Conservation (phyloP, 2,329 filamentous ascomycete genomes). For the Westerdykella sp. region DNA sequence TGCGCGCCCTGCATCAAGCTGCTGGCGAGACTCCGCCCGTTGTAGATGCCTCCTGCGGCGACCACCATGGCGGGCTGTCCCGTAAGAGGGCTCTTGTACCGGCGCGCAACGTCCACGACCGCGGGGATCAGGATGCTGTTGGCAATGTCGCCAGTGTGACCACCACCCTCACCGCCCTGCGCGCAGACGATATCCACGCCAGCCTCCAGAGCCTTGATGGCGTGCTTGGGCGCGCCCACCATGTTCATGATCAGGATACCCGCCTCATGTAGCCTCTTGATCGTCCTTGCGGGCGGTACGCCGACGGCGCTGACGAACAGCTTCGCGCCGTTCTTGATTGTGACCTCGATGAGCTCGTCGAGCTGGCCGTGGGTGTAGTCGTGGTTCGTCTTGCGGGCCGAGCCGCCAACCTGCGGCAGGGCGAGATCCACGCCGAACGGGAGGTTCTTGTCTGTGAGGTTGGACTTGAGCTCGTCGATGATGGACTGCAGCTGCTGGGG, state of each 20-base stretch:
- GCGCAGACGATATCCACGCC: conserved; percentile 89
- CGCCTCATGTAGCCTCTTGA: conserved; percentile 69
- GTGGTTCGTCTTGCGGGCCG: conserved; percentile 84
- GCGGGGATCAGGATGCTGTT: conserved; percentile 81
- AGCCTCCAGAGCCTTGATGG: conserved; percentile 75
- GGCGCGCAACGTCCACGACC: conserved; percentile 73
- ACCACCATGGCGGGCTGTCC: conserved; percentile 72
- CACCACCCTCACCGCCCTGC: conserved; percentile 89
- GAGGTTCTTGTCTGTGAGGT: conserved; percentile 59
- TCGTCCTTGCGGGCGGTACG: conserved; percentile 67
- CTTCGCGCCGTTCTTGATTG: conserved; percentile 73
- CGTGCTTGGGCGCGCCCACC: conserved; percentile 90
- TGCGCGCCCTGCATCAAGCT: conserved; percentile 81
- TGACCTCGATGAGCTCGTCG: conserved; percentile 80
- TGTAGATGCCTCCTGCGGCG: conserved; percentile 80
- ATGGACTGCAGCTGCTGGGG: conserved; percentile 70
- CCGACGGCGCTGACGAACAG: conserved; percentile 87
- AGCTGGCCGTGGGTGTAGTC: conserved; percentile 90
- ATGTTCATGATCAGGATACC: conserved; percentile 93
- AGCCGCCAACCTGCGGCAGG: conserved; percentile 78
- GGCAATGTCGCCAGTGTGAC: conserved; percentile 83
- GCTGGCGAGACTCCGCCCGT: conserved; percentile 73
- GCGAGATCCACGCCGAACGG: conserved; percentile 91
- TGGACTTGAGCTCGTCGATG: conserved; percentile 76
- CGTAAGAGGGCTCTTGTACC: conserved; percentile 64